These are phyloP conservation scores for Hydnomerulius pinastri DNA, from an alignment of 768 basidiomycete genomes.

Conservation along the genomic window DNA sequence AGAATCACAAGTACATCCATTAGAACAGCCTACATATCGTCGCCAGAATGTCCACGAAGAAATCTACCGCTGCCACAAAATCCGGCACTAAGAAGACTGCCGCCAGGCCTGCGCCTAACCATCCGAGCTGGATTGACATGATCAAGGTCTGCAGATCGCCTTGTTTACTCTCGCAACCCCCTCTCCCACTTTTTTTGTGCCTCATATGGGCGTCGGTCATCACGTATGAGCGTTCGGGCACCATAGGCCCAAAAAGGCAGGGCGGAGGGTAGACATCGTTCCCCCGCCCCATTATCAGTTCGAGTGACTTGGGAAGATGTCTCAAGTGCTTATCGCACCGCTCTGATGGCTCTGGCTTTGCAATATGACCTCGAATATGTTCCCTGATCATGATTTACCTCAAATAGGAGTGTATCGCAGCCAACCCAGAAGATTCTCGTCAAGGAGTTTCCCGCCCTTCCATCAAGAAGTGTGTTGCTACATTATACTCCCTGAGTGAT, in stretches of 20 bases:
- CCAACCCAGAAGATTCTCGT: conserved; percentile 74
- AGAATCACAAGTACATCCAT: conserved; percentile 18
- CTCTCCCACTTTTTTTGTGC: conserved; percentile 14
- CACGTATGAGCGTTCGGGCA: conserved; percentile 9
- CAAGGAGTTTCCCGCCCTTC: conserved; percentile 84
- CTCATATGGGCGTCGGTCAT: conserved; percentile 4
- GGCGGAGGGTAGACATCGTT: conserved; percentile 36
- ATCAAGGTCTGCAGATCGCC: conserved; percentile 60
- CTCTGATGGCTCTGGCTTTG: conserved; percentile 9
- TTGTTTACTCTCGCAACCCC: conserved; percentile 11
- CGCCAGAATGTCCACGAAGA: conserved; percentile 41
- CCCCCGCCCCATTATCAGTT: conserved; percentile 9
- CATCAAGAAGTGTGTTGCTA: conserved; percentile 82
- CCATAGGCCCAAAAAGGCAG: conserved; percentile 38
- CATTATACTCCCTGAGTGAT: conserved; percentile 8
- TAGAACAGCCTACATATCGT: conserved; percentile 12
- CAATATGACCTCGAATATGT: conserved; percentile 9
- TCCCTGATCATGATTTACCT: conserved; percentile 21
- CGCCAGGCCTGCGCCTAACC: conserved; percentile 34
- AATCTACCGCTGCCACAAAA: conserved; percentile 48
- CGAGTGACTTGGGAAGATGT: conserved; percentile 13
- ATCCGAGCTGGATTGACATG: conserved; percentile 74
- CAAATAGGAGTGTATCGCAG: conserved; percentile 79
- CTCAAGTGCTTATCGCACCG: not conserved
- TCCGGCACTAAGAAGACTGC: conserved; percentile 35